Percentiles rank a stretch among this genome's conserved stretches.
phyloP scores from a whole-genome alignment of 2,329 filamentous ascomycete species.

The Pseudogymnoascus sp. region DNA sequence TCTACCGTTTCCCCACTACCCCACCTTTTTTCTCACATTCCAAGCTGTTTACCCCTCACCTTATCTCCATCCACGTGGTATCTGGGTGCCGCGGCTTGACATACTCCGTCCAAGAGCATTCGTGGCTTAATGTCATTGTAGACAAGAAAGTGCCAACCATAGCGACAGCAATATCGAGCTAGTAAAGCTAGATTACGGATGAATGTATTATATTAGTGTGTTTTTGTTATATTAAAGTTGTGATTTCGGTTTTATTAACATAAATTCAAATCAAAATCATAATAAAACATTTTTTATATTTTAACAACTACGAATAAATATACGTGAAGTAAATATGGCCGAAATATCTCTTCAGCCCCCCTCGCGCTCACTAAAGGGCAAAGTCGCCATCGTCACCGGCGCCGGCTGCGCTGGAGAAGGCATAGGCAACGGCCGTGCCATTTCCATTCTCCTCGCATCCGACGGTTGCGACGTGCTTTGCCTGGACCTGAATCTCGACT shows the following conservation, averaged over 20 bases:
- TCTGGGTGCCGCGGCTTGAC: not conserved
- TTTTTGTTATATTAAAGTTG: not conserved
- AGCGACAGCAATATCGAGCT: not conserved
- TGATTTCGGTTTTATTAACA: not conserved
- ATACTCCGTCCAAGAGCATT: not conserved
- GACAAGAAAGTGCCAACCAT: not conserved
- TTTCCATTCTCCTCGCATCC: slow-evolving; percentile 51
- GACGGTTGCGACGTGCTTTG: slow-evolving; percentile 54
- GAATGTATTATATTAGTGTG: not conserved
- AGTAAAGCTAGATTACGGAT: not conserved
- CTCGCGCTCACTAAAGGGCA: slow-evolving; percentile 34
- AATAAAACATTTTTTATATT: not conserved
- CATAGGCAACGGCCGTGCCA: slow-evolving; percentile 53
- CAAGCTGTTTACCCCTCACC: not conserved
- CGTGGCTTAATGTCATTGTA: not conserved
- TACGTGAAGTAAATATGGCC: slow-evolving; percentile 13
- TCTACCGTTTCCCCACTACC: not conserved
- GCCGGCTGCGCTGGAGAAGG: slow-evolving; percentile 49
- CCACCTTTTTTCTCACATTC: not conserved
- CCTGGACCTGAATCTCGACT: slow-evolving; percentile 43
- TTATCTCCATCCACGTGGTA: not conserved
- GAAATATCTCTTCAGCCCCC: slow-evolving; percentile 21
- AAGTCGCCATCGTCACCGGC: slow-evolving; percentile 51
- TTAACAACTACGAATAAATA: slow-evolving; percentile 2
- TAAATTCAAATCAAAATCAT: not conserved